Evolutionary conservation across 108 stramenopile genomes (phyloP), one percentile per base, ranked within the genome.

Genomic region (Cyclotella cryptica): DNA sequence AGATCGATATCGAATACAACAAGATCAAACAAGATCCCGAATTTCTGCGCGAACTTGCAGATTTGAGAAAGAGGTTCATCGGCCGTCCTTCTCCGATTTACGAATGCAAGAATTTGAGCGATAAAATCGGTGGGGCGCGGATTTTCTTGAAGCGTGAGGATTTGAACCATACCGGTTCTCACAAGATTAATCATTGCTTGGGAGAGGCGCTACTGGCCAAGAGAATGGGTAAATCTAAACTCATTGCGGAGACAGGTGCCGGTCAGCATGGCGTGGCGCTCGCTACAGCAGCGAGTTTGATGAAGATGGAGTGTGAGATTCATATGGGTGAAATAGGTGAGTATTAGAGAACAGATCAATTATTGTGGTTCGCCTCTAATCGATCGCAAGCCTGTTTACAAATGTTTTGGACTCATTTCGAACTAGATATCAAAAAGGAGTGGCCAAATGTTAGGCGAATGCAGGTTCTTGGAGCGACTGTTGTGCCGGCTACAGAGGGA

Each of bases 201-300:
- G 97, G 96, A 0, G 95, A 97, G 85, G 95, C 94, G 19, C 82
- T 98, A 0, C 77, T 98, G 51, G 97, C 96, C 55, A 96, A 96
- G 77, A 89, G 92, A 39, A 82, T 97, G 59, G 95, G 96, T 21
- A 98, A 98, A 80, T 80, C 84, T 35, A 90, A 96, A 60, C 92
- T 98, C 80, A 98, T 98, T 78, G 97, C 97, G 55, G 97, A 98
- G 82, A 98, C 97, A 19, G 97, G 96, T 40, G 96, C 97, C n/a
- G 97, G 97, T 24, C 97, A 98, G 83, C 96, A 97, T 78, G 97
- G 97, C 39, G 97, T 98, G 26, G 97, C 97, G 28, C 92, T 94
- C 15, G 97, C 97, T 35, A 96, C 96, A 26, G 94, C 95, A 3
- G 97, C 96, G 74, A 91, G 94, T 7, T 89, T 90, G 71, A 75